Evolutionary conservation across 2,329 filamentous ascomycete species (phyloP), one percentile per base, ranked within the genome.

Genomic region (Aotearoamyces nothofagi): DNA sequence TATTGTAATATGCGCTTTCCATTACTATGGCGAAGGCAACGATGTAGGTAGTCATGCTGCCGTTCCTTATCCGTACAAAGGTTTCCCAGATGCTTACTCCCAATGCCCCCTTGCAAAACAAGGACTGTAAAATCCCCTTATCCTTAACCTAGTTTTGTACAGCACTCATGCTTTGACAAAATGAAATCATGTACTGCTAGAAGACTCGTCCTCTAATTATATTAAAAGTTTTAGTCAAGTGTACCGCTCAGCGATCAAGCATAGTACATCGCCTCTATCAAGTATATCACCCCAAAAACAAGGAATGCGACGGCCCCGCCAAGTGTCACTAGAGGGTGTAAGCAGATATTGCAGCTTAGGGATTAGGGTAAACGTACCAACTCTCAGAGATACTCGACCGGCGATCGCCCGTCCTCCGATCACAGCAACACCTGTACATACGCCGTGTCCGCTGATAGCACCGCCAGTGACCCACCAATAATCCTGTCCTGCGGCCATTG

Each of bases 381-480:
- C 80, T 67, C 83, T 79, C 59, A 98, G 72, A 60, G 87, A 96
- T 40, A 98, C 90, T 50, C 69, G 78, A 17, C 90, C 90, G 23
- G 90, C 90, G 52, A 98, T 81, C 29, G 90, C 87, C 44, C 83
- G 69, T 8, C 90, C 90, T 24, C 90, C 90, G 35, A 98, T 66
- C 22, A 98, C 90, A 23, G 90, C 90, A 13, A 83, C 76, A 26
- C 80, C 78, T 5, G 90, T 96, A 59, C 90, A 98, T 39, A 87
- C 70, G 25, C 71, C 78, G 53, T 98, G 90, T 7, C 90, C 90
- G 26, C 70, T 63, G 19, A 90, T 70, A 2, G 90, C 87, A 33
- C 90, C 90, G 26, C 84, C 63, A 4, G 84, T 94, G 19, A 98
- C 90, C 80, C 84, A 94, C 87, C 87, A 96, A 54, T 96, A 98